Percentiles rank a stretch among this genome's conserved stretches.
phyloP scores from a whole-genome alignment of 306 rosid species.

The Styphnolobium japonicum region DNA sequence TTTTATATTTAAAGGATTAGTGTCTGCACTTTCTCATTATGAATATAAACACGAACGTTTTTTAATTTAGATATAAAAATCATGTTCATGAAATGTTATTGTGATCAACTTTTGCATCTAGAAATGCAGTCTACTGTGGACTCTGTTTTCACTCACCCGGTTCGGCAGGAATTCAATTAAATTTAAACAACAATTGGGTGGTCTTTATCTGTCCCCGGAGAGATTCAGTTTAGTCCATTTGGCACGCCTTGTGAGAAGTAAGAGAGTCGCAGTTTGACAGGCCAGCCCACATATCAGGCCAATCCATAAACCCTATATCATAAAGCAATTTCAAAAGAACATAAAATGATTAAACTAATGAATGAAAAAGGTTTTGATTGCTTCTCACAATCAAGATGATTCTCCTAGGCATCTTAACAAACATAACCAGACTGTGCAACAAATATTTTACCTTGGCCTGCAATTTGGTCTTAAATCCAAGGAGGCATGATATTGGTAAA shows the following conservation, averaged over 20 bases:
- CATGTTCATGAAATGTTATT: neutral
- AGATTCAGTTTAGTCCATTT: conserved; percentile 49
- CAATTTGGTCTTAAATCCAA: conserved; percentile 59
- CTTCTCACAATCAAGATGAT: neutral
- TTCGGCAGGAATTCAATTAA: neutral
- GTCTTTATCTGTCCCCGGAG: conserved; percentile 3
- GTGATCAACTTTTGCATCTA: neutral
- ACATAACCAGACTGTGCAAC: neutral
- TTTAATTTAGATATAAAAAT: neutral
- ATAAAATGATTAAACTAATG: neutral
- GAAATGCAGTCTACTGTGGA: neutral
- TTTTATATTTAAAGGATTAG: too few species aligned
- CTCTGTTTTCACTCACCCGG: neutral
- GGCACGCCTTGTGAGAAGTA: conserved; percentile 32
- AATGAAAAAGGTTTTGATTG: neutral
- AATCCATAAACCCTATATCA: conserved; percentile 79
- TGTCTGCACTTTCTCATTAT: neutral
- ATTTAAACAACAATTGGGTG: conserved; percentile 5
- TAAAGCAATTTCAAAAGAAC: neutral
- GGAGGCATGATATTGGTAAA: conserved; percentile 54
- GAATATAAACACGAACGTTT: neutral
- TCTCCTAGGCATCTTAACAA: neutral
- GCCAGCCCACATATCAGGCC: conserved; percentile 64
- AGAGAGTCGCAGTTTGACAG: conserved; percentile 54
- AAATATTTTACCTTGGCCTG: conserved; percentile 47